Conservation (phyloP, 148 eudicot genomes). For the Silene conica region DNA sequence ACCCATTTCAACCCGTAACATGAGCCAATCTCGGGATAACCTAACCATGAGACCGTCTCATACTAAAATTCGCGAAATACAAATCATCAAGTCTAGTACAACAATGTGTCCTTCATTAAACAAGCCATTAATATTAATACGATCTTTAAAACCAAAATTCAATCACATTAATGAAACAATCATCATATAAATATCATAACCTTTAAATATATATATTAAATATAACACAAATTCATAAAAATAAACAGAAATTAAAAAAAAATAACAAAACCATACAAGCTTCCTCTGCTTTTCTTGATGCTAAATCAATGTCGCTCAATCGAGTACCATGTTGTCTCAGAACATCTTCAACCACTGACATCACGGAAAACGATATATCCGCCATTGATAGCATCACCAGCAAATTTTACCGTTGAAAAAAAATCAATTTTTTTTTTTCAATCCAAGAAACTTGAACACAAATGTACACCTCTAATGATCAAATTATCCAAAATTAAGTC, state of each 20-base stretch:
- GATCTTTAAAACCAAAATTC: not conserved
- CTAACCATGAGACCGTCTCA: not conserved
- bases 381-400: constrained; percentile 40
- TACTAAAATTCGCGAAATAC: not conserved
- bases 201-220: not conserved
- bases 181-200: not conserved
- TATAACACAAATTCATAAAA: not conserved
- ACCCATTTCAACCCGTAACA: too few relatives aligned
- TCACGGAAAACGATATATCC: constrained; percentile 46
- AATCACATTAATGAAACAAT: not conserved
- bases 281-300: constrained; percentile 68
- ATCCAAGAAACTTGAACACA: not conserved
- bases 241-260: not conserved
- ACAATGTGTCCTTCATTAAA: not conserved
- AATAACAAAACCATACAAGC: constrained; percentile 47
- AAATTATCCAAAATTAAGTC: constrained; percentile 14
- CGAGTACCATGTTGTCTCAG: constrained; percentile 56
- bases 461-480: constrained; percentile 7
- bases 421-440: not conserved
- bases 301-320: constrained; percentile 46
- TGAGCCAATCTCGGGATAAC: too few relatives aligned
- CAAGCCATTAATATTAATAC: not conserved
- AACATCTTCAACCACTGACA: constrained; percentile 65
- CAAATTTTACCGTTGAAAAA: constrained; percentile 14
- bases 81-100: too few relatives aligned